Evolutionary conservation across 352 stramenopile species (phyloP), one percentile per base, ranked within the genome.

Genomic region (Phytophthora hibernalis): DNA sequence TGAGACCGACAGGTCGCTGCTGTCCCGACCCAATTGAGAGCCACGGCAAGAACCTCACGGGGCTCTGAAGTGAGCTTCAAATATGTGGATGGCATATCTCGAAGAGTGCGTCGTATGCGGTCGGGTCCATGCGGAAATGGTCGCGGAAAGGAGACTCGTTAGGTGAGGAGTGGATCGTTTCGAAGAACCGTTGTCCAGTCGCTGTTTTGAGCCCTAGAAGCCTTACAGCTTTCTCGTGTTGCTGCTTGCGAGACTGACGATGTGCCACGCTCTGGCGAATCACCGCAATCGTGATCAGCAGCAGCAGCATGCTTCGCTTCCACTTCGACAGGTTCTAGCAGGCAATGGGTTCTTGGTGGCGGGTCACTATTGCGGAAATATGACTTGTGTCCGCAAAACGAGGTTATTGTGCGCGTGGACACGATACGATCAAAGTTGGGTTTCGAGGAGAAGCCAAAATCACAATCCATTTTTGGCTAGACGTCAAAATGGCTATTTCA

Each of bases 31-130:
- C n/a, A n/a, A n/a, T n/a, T n/a, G n/a, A n/a, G n/a, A n/a, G n/a
- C n/a, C n/a, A n/a, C n/a, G n/a, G n/a, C n/a, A n/a, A n/a, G n/a
- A n/a, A n/a, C n/a, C n/a, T n/a, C n/a, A n/a, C n/a, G n/a, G n/a
- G n/a, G n/a, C n/a, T n/a, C n/a, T n/a, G n/a, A n/a, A n/a, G n/a
- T n/a, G n/a, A n/a, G n/a, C n/a, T n/a, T n/a, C n/a, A n/a, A n/a
- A n/a, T n/a, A n/a, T n/a, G n/a, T n/a, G n/a, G n/a, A n/a, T 33
- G 9, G 49, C 33, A 56, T 18, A 35, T 7, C 15, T 52, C 47
- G 20, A 65, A 57, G 8, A 65, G 33, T n/a, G 33, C 24, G 18
- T 52, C 57, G n/a, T 24, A 45, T 21, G n/a, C 38, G n/a, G 16
- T 5, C 16, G 38, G 11, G n/a, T 45, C 38, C 38, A 45, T 51